Conservation (phyloP, 2,329 filamentous ascomycete genomes). For the Ambrosiella cleistominuta region DNA sequence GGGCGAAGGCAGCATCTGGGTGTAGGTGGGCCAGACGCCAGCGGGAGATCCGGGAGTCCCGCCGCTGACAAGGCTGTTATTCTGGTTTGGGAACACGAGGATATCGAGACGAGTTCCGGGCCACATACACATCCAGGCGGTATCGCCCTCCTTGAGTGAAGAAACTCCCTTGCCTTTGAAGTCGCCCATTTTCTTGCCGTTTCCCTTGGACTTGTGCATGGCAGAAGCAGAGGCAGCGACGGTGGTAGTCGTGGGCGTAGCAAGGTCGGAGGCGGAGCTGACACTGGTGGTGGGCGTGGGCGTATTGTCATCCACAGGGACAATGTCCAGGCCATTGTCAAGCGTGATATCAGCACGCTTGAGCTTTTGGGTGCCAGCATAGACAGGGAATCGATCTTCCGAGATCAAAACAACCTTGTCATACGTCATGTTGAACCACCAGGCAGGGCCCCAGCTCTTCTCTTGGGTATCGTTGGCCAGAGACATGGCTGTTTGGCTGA, state of each 20-base stretch:
- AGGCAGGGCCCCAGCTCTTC: constrained; percentile 32
- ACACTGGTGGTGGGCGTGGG: neutral
- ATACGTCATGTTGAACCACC: constrained; percentile 33
- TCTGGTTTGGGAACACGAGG: constrained; percentile 39
- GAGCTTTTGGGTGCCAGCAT: constrained; percentile 11
- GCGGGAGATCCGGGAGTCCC: neutral
- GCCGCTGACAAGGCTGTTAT: constrained; percentile 22
- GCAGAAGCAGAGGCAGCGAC: constrained; percentile 1
- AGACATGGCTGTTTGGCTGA: constrained; percentile 22
- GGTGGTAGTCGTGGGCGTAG: constrained; percentile 10
- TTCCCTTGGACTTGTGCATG: constrained; percentile 5
- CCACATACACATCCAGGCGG: constrained; percentile 42
- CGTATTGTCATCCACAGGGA: constrained; percentile 14
- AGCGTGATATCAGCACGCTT: constrained; percentile 14
- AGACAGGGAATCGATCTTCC: constrained; percentile 23
- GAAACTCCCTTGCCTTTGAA: constrained; percentile 23
- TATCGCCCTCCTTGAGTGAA: constrained; percentile 27
- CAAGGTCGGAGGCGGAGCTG: neutral
- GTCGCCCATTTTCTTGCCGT: constrained; percentile 14
- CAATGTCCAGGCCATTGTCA: constrained; percentile 1
- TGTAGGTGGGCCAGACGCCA: constrained; percentile 7
- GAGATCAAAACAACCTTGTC: constrained; percentile 39
- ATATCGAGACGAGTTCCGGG: constrained; percentile 36
- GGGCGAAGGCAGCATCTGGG: constrained; percentile 9
- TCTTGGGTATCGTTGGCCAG: constrained; percentile 37